Percentiles rank a stretch among this genome's conserved stretches.
These are phyloP conservation scores for Candida chilensis DNA, from an alignment of 805 yeast species.

Conservation along the genomic window DNA sequence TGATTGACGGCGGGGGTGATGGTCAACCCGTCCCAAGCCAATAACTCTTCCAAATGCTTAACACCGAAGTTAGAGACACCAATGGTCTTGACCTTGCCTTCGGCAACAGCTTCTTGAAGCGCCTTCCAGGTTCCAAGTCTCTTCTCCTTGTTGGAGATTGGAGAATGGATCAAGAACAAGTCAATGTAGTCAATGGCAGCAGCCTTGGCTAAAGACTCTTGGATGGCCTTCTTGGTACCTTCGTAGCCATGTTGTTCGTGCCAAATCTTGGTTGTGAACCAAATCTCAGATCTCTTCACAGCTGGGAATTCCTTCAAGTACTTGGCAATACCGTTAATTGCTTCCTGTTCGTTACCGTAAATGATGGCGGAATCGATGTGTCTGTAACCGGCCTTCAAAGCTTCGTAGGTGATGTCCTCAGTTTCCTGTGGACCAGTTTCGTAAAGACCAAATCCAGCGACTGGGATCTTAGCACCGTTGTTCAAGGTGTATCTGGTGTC, in stretches of 20 bases:
- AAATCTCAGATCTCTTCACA: slow-evolving; percentile 19
- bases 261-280: slow-evolving; percentile 25
- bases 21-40: slow-evolving; percentile 32
- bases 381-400: slow-evolving; percentile 59
- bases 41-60: slow-evolving; percentile 45
- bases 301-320: slow-evolving; percentile 38
- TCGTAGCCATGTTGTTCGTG: slow-evolving; percentile 24
- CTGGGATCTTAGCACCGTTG: slow-evolving; percentile 48
- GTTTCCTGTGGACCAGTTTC: slow-evolving; percentile 27
- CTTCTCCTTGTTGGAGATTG: slow-evolving; percentile 21
- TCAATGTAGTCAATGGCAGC: slow-evolving; percentile 29
- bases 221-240: slow-evolving; percentile 10
- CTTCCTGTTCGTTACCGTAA: slow-evolving; percentile 59
- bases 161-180: slow-evolving; percentile 42
- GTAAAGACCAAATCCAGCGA: slow-evolving; percentile 50
- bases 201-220: neutral
- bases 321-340: slow-evolving; percentile 45
- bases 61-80: slow-evolving; percentile 62
- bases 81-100: slow-evolving; percentile 39
- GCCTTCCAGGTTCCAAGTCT: slow-evolving; percentile 46
- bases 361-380: slow-evolving; percentile 65
- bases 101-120: slow-evolving; percentile 43
- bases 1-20: slow-evolving; percentile 39
- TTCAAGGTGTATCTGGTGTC: too few relatives aligned
- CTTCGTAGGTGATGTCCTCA: slow-evolving; percentile 37